A percentile compares a stretch with the other conserved stretches of the same genome.
Evolutionary conservation across 1,284 basidiomycete species (phyloP).

Genomic region (Puccinia hordei): DNA sequence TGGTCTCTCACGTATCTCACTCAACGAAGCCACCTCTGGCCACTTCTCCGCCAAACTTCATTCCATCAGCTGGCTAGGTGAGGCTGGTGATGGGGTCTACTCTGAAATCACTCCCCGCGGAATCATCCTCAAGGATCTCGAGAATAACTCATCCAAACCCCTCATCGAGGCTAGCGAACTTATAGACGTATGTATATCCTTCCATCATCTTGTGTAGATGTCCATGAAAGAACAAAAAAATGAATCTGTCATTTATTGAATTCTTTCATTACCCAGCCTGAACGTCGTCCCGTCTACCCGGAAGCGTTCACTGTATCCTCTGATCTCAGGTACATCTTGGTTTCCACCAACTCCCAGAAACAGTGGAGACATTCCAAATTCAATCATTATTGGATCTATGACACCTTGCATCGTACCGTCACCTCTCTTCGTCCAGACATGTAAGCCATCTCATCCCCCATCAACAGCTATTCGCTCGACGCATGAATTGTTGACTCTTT

Average conservation of each 20-base stretch:
- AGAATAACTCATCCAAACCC: conserved; percentile 72
- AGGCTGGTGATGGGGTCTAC: conserved; percentile 87
- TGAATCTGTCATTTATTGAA: too few species aligned
- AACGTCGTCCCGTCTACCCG: conserved; percentile 66
- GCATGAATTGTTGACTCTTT: not conserved
- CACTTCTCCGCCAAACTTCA: conserved; percentile 17
- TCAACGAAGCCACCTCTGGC: conserved; percentile 18
- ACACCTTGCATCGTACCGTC: conserved; percentile 68
- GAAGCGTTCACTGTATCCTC: conserved; percentile 75
- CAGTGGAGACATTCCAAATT: conserved; percentile 91
- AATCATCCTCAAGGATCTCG: conserved; percentile 73
- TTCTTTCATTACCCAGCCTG: conserved; percentile 62
- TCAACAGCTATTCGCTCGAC: not conserved
- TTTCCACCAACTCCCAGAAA: conserved; percentile 71
- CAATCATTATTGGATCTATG: conserved; percentile 83
- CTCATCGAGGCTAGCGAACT: conserved; percentile 66
- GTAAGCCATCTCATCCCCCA: conserved; percentile 7
- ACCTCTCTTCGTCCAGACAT: conserved; percentile 66
- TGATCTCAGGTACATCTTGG: conserved; percentile 80
- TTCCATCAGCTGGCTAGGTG: conserved; percentile 35
- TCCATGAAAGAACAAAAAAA: too few species aligned
- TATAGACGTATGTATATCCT: conserved; percentile 65
- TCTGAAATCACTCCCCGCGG: conserved; percentile 66
- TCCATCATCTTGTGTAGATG: not conserved
- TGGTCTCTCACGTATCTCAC: not conserved